Conservation (phyloP, 352 stramenopile species). For the Pythium utonaiense region DNA sequence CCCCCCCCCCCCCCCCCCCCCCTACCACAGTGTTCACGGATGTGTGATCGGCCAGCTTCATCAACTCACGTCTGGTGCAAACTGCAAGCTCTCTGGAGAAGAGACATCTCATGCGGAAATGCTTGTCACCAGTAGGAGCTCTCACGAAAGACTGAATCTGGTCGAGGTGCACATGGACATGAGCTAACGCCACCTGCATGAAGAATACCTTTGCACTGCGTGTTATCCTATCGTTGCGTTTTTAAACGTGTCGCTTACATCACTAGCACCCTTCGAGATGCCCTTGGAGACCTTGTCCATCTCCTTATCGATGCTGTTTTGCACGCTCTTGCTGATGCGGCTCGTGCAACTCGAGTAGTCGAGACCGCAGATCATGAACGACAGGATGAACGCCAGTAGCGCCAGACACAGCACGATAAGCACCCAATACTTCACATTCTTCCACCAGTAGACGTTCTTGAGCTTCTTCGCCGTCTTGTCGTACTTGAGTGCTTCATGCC, state of each 20-base stretch:
- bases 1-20: too few relatives aligned
- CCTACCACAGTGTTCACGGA: too few relatives aligned
- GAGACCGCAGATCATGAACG: conserved; percentile 74
- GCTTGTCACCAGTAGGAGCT: too few relatives aligned
- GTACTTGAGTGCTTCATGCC: conserved; percentile 97
- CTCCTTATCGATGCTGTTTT: conserved; percentile 23
- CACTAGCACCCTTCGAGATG: conserved; percentile 7
- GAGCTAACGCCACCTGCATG: too few relatives aligned
- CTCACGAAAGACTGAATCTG: too few relatives aligned
- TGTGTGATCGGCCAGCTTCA: too few relatives aligned
- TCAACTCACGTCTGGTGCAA: too few relatives aligned
- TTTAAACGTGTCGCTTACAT: conserved; percentile 21
- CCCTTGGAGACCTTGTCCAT: conserved; percentile 19
- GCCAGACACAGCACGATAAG: conserved; percentile 46
- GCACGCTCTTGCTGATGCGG: conserved; percentile 36
- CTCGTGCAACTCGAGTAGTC: conserved; percentile 58
- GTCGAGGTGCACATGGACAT: too few relatives aligned
- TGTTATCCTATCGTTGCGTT: conserved; percentile 21
- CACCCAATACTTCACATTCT: conserved; percentile 81
- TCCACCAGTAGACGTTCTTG: conserved; percentile 88
- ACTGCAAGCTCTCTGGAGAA: too few relatives aligned
- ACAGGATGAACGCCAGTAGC: conserved; percentile 59
- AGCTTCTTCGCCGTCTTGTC: conserved; percentile 92
- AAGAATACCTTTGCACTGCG: too few relatives aligned
- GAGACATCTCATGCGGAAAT: too few relatives aligned